Evolutionary conservation across 2,329 filamentous ascomycete species (phyloP), one percentile per base, ranked within the genome.

Genomic region (Xylariaceae sp.): DNA sequence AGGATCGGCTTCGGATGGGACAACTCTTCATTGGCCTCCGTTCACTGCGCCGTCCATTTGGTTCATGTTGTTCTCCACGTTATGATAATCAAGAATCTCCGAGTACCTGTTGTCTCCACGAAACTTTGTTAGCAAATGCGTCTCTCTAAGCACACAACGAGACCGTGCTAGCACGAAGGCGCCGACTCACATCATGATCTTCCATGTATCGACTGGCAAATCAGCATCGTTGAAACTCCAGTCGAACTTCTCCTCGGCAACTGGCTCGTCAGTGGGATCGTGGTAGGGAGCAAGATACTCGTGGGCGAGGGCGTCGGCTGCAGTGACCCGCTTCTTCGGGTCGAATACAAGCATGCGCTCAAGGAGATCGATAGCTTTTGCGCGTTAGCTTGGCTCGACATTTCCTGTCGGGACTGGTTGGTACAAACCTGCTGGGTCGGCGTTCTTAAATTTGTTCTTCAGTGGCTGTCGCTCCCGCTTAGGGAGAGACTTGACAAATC

Each of bases 151-250:
- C 16, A 13, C 29, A 7, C 35, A 32, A 8, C 8, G 4, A 9
- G n/a, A 33, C 7, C 7, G 12, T 12, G n/a, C 11, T 12, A 13
- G 9, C 33, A 13, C 3, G 19, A n/a, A 15, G 12, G 33, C 12
- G 9, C 11, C 28, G 12, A 30, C 85, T 62, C 76, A 95, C 93
- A 98, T 98, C 93, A 97, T 98, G 64, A 98, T 96, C 74, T 98
- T 98, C 93, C 93, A 98, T n/a, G 90, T 95, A 63, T 98, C 93
- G 38, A 97, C 90, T 1, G 93, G 91, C 43, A 98, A 73, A 62
- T 98, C 93, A 36, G 91, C 93, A 57, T 98, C 93, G 65, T 97
- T 97, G 71, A 98, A 98, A 40, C 90, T 96, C 93, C 93, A 98
- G 64, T 98, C 93, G 59, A 98, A 98, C 71, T 95, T 96, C 73